These are phyloP conservation scores for Yamadazyma dendronema DNA, from an alignment of 1,139 yeast genomes.

Conservation along the genomic window DNA sequence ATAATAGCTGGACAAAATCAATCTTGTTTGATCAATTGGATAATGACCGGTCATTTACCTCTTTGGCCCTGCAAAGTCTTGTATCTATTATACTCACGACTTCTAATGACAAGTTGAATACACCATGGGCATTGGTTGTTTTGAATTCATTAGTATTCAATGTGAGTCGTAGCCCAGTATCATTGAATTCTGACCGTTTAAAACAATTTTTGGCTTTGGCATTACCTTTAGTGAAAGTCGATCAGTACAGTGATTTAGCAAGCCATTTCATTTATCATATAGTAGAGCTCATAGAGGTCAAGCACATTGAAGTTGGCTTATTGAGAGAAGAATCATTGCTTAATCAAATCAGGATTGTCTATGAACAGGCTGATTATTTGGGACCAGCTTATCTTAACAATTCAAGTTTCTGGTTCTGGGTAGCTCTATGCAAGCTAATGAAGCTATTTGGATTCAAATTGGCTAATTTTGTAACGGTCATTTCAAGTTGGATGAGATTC, in stretches of 20 bases:
- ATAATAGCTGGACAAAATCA: not conserved
- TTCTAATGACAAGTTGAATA: conserved; percentile 5
- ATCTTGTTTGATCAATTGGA: not conserved
- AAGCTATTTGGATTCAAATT: conserved; percentile 10
- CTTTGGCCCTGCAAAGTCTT: not conserved
- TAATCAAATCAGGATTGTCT: conserved; percentile 46
- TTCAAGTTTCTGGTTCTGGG: conserved; percentile 57
- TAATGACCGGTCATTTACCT: too few species aligned
- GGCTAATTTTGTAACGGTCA: conserved; percentile 19
- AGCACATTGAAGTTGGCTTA: conserved; percentile 1
- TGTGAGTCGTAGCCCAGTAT: conserved; percentile 1
- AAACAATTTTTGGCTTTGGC: conserved; percentile 7
- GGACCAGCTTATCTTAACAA: conserved; percentile 53
- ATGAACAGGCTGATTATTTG: conserved; percentile 54
- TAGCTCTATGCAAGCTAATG: conserved; percentile 36
- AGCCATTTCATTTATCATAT: conserved; percentile 9
- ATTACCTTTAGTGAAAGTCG: conserved; percentile 11
- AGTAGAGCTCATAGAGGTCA: conserved; percentile 4
- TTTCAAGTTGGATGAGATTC: conserved; percentile 46
- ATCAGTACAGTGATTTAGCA: conserved; percentile 8
- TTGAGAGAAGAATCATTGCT: conserved; percentile 19
- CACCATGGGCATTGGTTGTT: conserved; percentile 10
- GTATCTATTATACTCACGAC: conserved; percentile 1
- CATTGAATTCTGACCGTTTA: conserved; percentile 2
- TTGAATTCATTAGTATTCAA: conserved; percentile 12